Base-by-base conservation (phyloP, 805 yeast species). In the Starmerella apis region DNA sequence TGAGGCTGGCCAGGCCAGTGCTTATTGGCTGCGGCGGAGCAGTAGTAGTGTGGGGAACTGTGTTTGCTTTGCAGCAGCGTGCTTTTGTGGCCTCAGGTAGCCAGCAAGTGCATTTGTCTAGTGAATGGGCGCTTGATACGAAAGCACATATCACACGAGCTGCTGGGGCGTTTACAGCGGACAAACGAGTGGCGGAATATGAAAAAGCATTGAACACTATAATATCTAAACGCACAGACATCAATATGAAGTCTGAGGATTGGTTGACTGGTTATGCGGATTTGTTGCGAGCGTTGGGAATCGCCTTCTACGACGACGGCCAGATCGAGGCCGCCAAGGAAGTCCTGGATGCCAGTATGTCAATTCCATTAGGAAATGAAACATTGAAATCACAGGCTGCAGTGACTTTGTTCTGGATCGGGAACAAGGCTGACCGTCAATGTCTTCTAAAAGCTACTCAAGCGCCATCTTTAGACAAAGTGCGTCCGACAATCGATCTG, bases 211-310 rank as follows among this genome's bases (percentile, higher is more conserved):
- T 64, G 24, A 49, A 52, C 23, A 43, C 55, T 4, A 52, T 64
- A 3, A 53, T 60, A 10, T 25, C 47, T 3, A 41, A 46, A 2
- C 32, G 43, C 25, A 51, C 57, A 5, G 60, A 63, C 32, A 46
- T 64, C 22, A 30, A 37, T 11, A 46, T 47, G 7, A 61, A 64
- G 47, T 51, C 59, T 16, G 51, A 45, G 18, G 51, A 49, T 32
- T 65, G 68, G 68, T 58, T 65, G 9, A 54, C 61, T 2, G 68
- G 67, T 4, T 65, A 65, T 50, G 58, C 63, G 4, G 69, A 65
- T 47, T 43, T 63, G 14, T 51, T 63, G 45, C 59, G 64, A 16
- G 51, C 63, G 16, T 47, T 60, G 25, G 68, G 67, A 0, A 43
- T 63, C n/a, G 56, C 59, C 11, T 47, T 54, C 43, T 46, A 53